Base-by-base conservation (phyloP, 768 basidiomycete genomes). In the Baorangia bicolor region DNA sequence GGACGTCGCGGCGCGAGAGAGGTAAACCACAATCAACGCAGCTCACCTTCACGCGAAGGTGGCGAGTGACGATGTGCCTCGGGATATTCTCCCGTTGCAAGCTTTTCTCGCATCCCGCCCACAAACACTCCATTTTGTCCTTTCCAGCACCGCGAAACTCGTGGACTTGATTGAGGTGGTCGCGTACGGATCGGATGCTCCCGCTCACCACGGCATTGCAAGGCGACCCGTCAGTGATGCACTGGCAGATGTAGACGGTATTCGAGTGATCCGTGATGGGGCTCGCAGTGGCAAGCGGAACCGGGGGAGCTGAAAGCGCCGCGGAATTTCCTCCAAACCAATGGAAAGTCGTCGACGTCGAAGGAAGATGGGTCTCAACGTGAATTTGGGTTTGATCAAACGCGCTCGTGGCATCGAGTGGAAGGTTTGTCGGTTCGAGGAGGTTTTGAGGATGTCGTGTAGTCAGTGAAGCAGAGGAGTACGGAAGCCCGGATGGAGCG, bases 1-100 rank as follows among this genome's bases (percentile, higher is more conserved):
- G 52, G 47, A 68, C 67, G 33, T 68, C 67, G 10, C 40, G 30
- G 5, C 67, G 66, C 41, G 67, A 66, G 28, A 68, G 58, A 12
- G 27, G 5, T 5, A 55, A 1, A 1, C 62, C 57, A 37, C 67
- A 68, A 2, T 1, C n/a, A 2, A 0, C 12, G 35, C 67, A 68
- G 4, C 1, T 2, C 41, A 58, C 56, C 39, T 49, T 50, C 13
- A 61, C 47, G 2, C 27, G 51, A 18, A 68, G 34, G 35, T 68
- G 67, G 25, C 51, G 8, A 0, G 55, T n/a, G 2, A 62, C 18
- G 5, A 68, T 60, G 21, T 68, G 67, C 10, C 67, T 53, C 0
- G 64, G 52, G 3, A 68, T 23, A 13, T 34, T 68, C 33, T 68
- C 66, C 13, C 50, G 34, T 30, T 60, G 64, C 8, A 68, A 9